These are phyloP conservation scores for Coccomyxa sp. DNA, from an alignment of 139 green algal genomes.

Conservation along the genomic window DNA sequence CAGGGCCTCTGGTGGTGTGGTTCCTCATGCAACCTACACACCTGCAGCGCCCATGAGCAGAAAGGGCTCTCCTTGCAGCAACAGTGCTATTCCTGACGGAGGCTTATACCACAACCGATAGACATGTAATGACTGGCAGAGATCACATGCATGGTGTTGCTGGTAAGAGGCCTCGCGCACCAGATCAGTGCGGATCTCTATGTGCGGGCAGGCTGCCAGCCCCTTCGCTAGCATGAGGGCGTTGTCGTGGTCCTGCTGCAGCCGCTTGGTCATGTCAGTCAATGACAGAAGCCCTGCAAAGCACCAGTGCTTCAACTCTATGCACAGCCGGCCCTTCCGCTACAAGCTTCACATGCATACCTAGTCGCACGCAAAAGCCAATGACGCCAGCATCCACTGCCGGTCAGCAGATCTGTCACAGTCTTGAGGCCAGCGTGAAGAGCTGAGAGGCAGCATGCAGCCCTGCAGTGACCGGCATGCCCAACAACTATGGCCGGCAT, in stretches of 20 bases:
- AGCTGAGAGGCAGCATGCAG: too few relatives aligned
- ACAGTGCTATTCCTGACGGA: background rate
- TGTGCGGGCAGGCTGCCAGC: background rate
- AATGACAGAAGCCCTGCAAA: conserved; percentile 20
- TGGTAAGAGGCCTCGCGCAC: too few relatives aligned
- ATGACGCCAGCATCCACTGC: background rate
- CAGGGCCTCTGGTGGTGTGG: too few relatives aligned
- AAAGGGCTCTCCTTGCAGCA: background rate
- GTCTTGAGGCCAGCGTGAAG: too few relatives aligned
- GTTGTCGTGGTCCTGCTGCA: conserved; percentile 18
- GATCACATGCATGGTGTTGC: too few relatives aligned
- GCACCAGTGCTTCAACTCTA: background rate
- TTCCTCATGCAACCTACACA: background rate
- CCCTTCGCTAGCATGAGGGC: conserved; percentile 14
- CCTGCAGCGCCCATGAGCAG: background rate
- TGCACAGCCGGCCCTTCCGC: background rate
- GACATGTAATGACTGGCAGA: too few relatives aligned
- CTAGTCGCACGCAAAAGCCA: background rate
- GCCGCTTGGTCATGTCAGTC: conserved; percentile 4
- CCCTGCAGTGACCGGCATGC: too few relatives aligned
- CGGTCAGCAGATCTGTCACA: background rate
- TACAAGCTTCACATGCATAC: background rate
- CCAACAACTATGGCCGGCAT: background rate
- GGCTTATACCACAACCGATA: background rate
- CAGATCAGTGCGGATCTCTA: conserved; percentile 3